Base-by-base conservation (phyloP, 371 early-diverging fungal species). In the Mucor piriformis region DNA sequence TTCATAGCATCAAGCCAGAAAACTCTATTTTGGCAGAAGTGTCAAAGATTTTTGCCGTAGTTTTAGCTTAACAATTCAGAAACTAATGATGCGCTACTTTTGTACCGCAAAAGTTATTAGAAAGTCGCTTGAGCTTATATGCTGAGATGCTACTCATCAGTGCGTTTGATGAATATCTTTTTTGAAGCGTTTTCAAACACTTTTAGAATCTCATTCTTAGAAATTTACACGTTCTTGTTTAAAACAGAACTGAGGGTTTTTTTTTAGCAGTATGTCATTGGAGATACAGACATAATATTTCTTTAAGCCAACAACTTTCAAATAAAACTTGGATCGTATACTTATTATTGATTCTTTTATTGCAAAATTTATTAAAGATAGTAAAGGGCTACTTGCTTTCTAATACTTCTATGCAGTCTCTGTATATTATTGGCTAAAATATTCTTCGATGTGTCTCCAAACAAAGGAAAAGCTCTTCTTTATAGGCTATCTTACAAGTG, bases 221-320 rank as follows among this genome's bases (percentile, higher is more conserved):
- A 40, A 40, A 40, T 40, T 40, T 40, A 40, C 18, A 40, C 40
- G 40, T 40, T 40, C 40, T 40, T 40, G 40, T 40, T 40, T 40
- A 40, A 40, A 40, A 16, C 40, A 40, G 40, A 40, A 40, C 40
- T 40, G 40, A 40, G 40, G 40, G 18, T 4, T 15, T 15, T 15
- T 15, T 15, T 40, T 40, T 40, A 40, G 40, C 40, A 40, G 40
- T 40, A 40, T 40, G 16, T 40, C 40, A 16, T 40, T 40, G 40
- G 40, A 40, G 40, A 40, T 40, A 40, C 40, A 40, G 40, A 40
- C 40, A 40, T 40, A 40, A 40, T 40, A 40, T 40, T 40, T 40
- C 40, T 40, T 40, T 40, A 40, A 40, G 40, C 15, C 18, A 16
- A 40, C 40, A 40, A 40, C 40, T 16, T 40, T 40, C 40, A 40